Evolutionary conservation across 169 alveolate species (phyloP).

Genomic region (Babesia sp.): DNA sequence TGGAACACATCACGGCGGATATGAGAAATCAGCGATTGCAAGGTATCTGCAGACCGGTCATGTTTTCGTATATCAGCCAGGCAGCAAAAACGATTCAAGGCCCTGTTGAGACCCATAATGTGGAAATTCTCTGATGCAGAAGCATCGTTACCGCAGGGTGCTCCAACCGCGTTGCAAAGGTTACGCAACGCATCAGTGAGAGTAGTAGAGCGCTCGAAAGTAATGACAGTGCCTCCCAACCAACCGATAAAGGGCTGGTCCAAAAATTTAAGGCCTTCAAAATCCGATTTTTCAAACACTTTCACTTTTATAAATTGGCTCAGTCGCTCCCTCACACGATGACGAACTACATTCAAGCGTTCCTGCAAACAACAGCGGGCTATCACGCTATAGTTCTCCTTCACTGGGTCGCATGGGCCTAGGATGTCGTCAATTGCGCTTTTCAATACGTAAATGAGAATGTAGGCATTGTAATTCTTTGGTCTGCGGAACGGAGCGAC

Average conservation of each 20-base stretch:
- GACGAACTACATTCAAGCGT: conserved; percentile 65
- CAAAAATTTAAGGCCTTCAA: conserved; percentile 53
- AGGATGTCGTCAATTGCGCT: conserved; percentile 80
- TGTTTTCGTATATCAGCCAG: conserved; percentile 25
- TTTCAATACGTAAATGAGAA: conserved; percentile 91
- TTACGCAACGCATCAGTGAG: conserved; percentile 58
- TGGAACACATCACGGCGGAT: conserved; percentile 49
- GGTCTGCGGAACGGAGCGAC: conserved; percentile 58
- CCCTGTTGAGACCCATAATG: conserved; percentile 51
- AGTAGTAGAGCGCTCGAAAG: conserved; percentile 63
- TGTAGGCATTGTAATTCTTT: conserved; percentile 89
- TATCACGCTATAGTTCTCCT: conserved; percentile 77
- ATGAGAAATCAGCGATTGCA: conserved; percentile 29
- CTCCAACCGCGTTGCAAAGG: conserved; percentile 19
- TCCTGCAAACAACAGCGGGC: conserved; percentile 72
- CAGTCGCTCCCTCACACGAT: conserved; percentile 71
- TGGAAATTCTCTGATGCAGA: conserved; percentile 31
- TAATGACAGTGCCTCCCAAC: conserved; percentile 53
- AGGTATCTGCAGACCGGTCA: conserved; percentile 21
- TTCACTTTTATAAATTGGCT: conserved; percentile 71
- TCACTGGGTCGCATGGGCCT: conserved; percentile 80
- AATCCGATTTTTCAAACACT: conserved; percentile 66
- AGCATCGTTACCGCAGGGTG: not conserved
- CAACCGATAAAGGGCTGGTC: conserved; percentile 72
- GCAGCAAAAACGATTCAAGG: conserved; percentile 33